A percentile compares a stretch with the other conserved stretches of the same genome.
Conservation (phyloP, 2,329 filamentous ascomycete species). For the Paecilomyces sp. region DNA sequence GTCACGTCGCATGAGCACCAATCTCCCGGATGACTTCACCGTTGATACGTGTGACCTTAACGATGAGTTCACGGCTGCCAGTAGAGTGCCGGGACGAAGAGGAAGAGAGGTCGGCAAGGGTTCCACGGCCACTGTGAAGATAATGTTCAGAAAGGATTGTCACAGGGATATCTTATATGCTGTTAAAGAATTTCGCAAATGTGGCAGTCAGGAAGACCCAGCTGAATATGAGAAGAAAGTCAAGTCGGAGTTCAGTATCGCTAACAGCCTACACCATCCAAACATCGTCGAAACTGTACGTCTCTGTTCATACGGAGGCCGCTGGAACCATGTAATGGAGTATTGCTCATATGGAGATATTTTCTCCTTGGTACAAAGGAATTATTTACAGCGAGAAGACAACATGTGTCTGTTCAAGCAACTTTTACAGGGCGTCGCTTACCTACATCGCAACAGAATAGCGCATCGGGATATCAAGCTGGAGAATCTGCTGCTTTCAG, state of each 20-base stretch:
- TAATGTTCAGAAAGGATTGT: conserved; percentile 67
- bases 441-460: conserved; percentile 76
- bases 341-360: conserved; percentile 79
- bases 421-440: conserved; percentile 71
- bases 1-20: conserved; percentile 68
- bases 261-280: conserved; percentile 75
- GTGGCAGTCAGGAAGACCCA: conserved; percentile 60
- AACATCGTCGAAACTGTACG: conserved; percentile 78
- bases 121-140: conserved; percentile 71
- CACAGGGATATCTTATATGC: conserved; percentile 57
- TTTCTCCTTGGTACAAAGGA: conserved; percentile 65
- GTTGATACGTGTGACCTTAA: conserved; percentile 64
- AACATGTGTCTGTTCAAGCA: conserved; percentile 86
- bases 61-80: conserved; percentile 63
- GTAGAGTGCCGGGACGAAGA: conserved; percentile 63
- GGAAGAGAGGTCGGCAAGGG: conserved; percentile 74
- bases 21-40: conserved; percentile 65
- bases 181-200: conserved; percentile 79
- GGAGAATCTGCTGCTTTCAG: conserved; percentile 74
- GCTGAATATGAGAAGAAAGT: conserved; percentile 81
- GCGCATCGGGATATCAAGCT: conserved; percentile 88
- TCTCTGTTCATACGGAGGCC: conserved; percentile 65
- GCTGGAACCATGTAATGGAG: conserved; percentile 92
- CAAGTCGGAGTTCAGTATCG: conserved; percentile 84
- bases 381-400: conserved; percentile 61